Percentiles rank a stretch among this genome's conserved stretches.
Evolutionary conservation across 805 yeast species (phyloP).

Genomic region (Grigorovia humatica): DNA sequence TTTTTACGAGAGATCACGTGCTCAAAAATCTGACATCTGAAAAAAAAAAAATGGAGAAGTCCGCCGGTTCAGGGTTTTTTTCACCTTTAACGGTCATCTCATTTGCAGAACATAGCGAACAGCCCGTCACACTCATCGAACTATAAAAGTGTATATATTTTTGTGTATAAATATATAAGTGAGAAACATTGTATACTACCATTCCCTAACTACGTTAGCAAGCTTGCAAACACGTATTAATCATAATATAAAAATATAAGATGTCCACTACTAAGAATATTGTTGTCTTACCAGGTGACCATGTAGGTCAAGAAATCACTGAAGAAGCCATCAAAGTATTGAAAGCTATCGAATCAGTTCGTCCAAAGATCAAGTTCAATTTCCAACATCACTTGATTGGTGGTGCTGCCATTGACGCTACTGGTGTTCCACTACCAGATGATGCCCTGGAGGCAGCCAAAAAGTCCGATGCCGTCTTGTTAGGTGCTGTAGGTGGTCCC

Average conservation of each 20-base stretch:
- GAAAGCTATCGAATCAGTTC: conserved; percentile 56
- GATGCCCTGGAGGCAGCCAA: conserved; percentile 76
- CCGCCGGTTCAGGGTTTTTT: not conserved
- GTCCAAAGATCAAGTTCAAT: conserved; percentile 52
- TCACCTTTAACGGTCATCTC: not conserved
- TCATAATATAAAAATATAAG: not conserved
- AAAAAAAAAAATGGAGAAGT: too few relatives aligned
- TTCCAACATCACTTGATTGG: conserved; percentile 85
- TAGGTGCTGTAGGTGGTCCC: conserved; percentile 99
- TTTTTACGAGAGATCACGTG: too few relatives aligned
- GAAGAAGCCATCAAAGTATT: conserved; percentile 89
- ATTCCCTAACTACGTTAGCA: not conserved
- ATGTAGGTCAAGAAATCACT: conserved; percentile 85
- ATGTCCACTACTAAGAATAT: conserved; percentile 43
- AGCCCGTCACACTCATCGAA: too few relatives aligned
- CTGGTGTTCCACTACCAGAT: conserved; percentile 85
- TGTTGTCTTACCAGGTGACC: conserved; percentile 92
- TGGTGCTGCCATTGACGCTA: conserved; percentile 97
- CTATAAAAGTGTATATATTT: too few relatives aligned
- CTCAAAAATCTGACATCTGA: too few relatives aligned
- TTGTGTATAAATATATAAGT: not conserved
- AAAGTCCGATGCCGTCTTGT: conserved; percentile 83
- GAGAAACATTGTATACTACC: not conserved
- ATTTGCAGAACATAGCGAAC: not conserved
- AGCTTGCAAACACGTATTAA: too few relatives aligned